Percentiles rank a stretch among this genome's conserved stretches.
Conservation (phyloP, 495 filamentous ascomycete genomes). For the Podospora anserina region DNA sequence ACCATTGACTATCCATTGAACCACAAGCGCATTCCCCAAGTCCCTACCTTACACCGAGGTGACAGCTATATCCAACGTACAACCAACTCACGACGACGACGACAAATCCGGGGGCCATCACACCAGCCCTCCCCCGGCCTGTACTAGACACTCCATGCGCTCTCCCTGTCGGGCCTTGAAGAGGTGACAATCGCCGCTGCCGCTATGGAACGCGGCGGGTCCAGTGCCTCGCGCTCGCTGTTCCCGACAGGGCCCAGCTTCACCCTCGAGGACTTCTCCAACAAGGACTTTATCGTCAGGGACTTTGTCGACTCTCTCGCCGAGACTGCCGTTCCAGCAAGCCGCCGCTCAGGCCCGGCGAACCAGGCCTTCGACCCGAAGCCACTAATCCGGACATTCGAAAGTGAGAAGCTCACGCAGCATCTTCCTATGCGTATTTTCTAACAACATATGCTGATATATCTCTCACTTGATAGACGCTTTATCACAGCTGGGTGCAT, state of each 20-base stretch:
- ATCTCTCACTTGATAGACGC: constrained; percentile 45
- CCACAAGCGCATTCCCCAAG: neutral
- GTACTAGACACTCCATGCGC: constrained; percentile 16
- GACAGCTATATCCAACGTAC: neutral
- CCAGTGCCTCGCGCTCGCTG: constrained; percentile 56
- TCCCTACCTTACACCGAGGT: neutral
- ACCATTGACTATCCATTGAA: neutral
- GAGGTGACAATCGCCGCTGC: constrained; percentile 30
- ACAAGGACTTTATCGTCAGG: constrained; percentile 91
- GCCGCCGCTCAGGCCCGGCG: constrained; percentile 67
- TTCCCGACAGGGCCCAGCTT: constrained; percentile 78
- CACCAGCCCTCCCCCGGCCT: neutral
- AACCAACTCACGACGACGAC: neutral
- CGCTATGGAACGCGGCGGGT: constrained; percentile 46
- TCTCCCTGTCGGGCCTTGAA: constrained; percentile 11
- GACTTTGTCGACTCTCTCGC: constrained; percentile 95
- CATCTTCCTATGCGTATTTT: constrained; percentile 11
- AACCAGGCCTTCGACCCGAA: constrained; percentile 92
- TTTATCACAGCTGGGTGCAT: constrained; percentile 67
- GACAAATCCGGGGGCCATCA: neutral
- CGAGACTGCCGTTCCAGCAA: constrained; percentile 69
- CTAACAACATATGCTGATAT: constrained; percentile 14
- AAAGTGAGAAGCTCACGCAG: constrained; percentile 51
- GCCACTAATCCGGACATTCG: constrained; percentile 92
- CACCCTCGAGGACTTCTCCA: constrained; percentile 84